Base-by-base conservation (phyloP, 805 yeast genomes). In the Candida incommunis region DNA sequence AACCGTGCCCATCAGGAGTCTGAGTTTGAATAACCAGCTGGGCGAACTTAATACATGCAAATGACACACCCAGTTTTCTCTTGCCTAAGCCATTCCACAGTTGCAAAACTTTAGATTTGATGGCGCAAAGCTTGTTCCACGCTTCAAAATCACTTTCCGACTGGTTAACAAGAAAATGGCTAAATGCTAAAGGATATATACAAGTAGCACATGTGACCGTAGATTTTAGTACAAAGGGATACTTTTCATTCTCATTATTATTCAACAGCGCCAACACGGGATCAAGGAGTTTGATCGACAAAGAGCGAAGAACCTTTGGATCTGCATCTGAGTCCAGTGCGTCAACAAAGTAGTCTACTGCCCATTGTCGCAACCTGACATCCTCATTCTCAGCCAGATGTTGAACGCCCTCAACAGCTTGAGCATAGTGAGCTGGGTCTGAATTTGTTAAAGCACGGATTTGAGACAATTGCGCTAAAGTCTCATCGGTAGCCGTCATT, bases 31-130 rank as follows among this genome's bases (percentile, higher is more conserved):
- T 68, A 3, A 79, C 62, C 45, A 71, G 71, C n/a, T 76, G 76
- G 9, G 85, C 73, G 48, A 88, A 77, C 61, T 82, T 84, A 44
- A 80, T 66, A n/a, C 81, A 67, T 23, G 88, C 79, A n/a, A 82
- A 63, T 59, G 74, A 77, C 41, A 78, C 65, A 13, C 81, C 83
- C 21, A 62, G 64, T 46, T 59, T 59, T 2, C 29, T 24, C 25
- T 45, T 47, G 0, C 29, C 22, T 3, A 51, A 22, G 20, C 54
- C 50, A 21, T 70, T 73, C 77, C 85, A 84, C 46, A 76, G 70
- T 7, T 68, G 61, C n/a, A 82, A 59, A n/a, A 85, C 66, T 26
- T 64, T 65, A 24, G 66, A 65, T 61, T 82, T 84, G 54, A 88
- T 61, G 4, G 67, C 69, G 15, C 66, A 59, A 49, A 83, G 54